phyloP scores from a whole-genome alignment of 768 basidiomycete species.

The Russula abietina region DNA sequence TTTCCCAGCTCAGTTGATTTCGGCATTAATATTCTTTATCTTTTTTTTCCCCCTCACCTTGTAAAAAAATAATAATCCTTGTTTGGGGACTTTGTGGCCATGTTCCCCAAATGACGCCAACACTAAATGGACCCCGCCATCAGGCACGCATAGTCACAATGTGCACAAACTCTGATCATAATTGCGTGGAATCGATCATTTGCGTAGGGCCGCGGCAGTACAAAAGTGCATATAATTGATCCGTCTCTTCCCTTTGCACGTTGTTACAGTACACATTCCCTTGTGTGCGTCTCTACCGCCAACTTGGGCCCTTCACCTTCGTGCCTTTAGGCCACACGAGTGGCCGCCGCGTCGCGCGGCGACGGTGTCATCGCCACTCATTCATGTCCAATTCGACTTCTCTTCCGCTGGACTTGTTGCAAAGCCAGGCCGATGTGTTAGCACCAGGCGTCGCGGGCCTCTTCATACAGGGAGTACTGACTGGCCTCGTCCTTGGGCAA shows the following conservation, averaged over 20 bases:
- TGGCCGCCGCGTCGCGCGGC: not conserved
- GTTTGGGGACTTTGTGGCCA: too few species aligned
- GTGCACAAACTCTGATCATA: not conserved
- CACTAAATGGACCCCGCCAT: not conserved
- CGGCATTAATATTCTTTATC: not conserved
- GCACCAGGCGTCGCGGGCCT: conserved; percentile 4
- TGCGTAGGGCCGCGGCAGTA: not conserved
- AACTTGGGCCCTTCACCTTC: not conserved
- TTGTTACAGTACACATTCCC: too few species aligned
- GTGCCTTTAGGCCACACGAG: not conserved
- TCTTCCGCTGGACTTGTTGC: not conserved
- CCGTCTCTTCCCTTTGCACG: not conserved
- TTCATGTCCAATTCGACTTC: not conserved
- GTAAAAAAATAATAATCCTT: not conserved
- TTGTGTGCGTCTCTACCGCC: not conserved
- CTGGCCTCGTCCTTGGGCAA: conserved; percentile 10
- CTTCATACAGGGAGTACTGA: conserved; percentile 3
- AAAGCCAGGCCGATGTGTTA: not conserved
- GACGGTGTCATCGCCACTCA: not conserved
- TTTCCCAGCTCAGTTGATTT: not conserved
- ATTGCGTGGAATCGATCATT: not conserved
- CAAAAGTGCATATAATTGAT: not conserved
- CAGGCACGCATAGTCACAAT: not conserved
- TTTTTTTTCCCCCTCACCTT: not conserved
- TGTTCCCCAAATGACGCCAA: not conserved